Percentiles rank a stretch among this genome's conserved stretches.
Evolutionary conservation across 2,329 filamentous ascomycete species (phyloP).

Genomic region (Nemania serpens): DNA sequence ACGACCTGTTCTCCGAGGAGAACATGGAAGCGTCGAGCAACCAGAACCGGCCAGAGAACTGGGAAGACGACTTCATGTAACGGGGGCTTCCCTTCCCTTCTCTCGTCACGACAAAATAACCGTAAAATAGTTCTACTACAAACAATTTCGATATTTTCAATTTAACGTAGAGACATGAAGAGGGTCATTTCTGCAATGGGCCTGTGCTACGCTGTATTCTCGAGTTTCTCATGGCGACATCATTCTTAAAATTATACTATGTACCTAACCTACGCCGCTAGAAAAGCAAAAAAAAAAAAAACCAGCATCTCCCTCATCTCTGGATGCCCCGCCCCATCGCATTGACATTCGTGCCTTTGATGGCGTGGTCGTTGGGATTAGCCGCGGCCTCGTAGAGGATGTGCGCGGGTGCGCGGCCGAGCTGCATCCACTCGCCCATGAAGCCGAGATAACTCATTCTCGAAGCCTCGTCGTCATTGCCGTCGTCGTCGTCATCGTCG

Average conservation of each 20-base stretch:
- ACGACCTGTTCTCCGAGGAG: conserved; percentile 86
- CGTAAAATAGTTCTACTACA: neutral
- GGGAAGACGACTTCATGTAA: conserved; percentile 93
- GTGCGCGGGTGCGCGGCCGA: conserved; percentile 80
- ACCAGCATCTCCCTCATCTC: too few species aligned
- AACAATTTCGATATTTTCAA: neutral
- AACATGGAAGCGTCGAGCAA: conserved; percentile 80
- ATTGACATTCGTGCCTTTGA: conserved; percentile 61
- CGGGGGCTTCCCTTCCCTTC: neutral
- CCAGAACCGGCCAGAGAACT: conserved; percentile 77
- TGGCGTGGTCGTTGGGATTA: conserved; percentile 83
- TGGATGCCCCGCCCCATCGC: conserved; percentile 49
- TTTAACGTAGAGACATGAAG: too few species aligned
- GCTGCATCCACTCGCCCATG: conserved; percentile 89
- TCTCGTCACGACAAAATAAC: neutral
- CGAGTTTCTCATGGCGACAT: too few species aligned
- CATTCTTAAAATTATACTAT: too few species aligned
- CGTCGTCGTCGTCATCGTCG: conserved; percentile 10
- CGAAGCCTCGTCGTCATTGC: conserved; percentile 78
- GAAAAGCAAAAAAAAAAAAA: too few species aligned
- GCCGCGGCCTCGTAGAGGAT: conserved; percentile 94
- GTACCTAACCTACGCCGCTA: too few species aligned
- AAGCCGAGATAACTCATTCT: conserved; percentile 85
- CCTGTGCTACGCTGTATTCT: too few species aligned
- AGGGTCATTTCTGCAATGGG: too few species aligned